Evolutionary conservation across 345 rosid species (phyloP).

Genomic region (Lenwebbia sp.): DNA sequence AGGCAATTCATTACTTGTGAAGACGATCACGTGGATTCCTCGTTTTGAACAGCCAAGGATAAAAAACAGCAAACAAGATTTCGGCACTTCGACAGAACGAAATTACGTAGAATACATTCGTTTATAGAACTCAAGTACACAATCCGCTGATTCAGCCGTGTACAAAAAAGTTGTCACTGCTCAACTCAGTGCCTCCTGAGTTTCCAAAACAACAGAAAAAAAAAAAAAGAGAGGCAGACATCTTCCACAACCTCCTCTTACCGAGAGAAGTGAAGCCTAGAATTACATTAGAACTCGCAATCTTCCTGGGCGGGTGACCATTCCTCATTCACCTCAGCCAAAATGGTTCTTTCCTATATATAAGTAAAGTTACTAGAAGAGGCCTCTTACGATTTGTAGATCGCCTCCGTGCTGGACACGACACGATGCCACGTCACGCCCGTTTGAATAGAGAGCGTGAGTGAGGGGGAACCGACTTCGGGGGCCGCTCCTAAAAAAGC

Average conservation of each 20-base stretch:
- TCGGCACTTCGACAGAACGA: no score
- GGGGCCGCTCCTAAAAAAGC: neutral
- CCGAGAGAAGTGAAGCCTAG: neutral
- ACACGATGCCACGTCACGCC: no score
- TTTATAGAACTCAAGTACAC: neutral
- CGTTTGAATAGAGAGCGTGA: neutral
- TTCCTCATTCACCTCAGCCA: constrained; percentile 13
- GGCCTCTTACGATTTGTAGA: neutral
- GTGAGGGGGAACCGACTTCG: neutral
- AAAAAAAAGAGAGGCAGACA: no score
- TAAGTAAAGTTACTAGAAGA: neutral
- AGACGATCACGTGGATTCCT: no score
- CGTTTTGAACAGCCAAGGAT: no score
- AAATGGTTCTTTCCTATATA: neutral
- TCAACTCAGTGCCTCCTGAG: neutral
- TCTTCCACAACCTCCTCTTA: neutral
- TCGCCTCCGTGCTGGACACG: neutral
- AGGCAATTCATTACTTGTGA: no score
- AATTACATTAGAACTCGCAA: neutral
- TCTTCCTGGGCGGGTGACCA: constrained; percentile 10
- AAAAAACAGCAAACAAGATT: no score
- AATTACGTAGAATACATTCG: neutral
- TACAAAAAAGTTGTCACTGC: neutral
- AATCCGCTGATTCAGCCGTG: neutral
- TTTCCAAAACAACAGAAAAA: neutral